Percentiles rank a stretch among this genome's conserved stretches.
These are phyloP conservation scores for Xylariaceae sp. DNA, from an alignment of 2,329 filamentous ascomycete genomes.

Conservation along the genomic window DNA sequence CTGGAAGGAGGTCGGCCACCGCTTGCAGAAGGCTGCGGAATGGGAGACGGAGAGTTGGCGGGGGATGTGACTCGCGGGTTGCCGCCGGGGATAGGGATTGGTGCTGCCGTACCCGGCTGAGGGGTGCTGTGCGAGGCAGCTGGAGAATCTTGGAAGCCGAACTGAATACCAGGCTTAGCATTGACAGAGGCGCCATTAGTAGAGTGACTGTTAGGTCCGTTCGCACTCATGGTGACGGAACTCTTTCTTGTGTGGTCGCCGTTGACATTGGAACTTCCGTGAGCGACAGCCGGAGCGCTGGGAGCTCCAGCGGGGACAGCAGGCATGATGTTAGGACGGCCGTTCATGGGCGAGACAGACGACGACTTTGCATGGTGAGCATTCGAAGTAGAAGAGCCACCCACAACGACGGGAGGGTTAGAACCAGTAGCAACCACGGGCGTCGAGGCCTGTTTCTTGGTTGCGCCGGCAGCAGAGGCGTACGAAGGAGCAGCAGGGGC, in stretches of 20 bases:
- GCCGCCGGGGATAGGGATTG: slow-evolving; percentile 56
- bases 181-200: slow-evolving; percentile 68
- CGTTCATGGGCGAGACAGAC: slow-evolving; percentile 78
- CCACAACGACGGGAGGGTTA: slow-evolving; percentile 49
- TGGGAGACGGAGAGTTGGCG: slow-evolving; percentile 84
- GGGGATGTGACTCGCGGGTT: slow-evolving; percentile 78
- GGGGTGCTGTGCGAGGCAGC: slow-evolving; percentile 64
- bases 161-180: slow-evolving; percentile 66
- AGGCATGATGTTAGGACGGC: slow-evolving; percentile 67
- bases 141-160: slow-evolving; percentile 72
- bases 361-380: slow-evolving; percentile 60
- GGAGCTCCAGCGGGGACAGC: slow-evolving; percentile 64
- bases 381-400: slow-evolving; percentile 48
- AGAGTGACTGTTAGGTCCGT: slow-evolving; percentile 69
- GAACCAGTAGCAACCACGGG: slow-evolving; percentile 58
- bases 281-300: slow-evolving; percentile 58
- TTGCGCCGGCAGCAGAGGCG: slow-evolving; percentile 62
- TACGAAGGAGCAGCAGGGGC: slow-evolving; percentile 58
- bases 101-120: slow-evolving; percentile 47
- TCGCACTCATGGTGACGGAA: slow-evolving; percentile 87
- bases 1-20: slow-evolving; percentile 82
- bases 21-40: slow-evolving; percentile 78
- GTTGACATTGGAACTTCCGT: slow-evolving; percentile 63
- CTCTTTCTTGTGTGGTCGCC: slow-evolving; percentile 78
- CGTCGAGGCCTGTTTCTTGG: slow-evolving; percentile 58